A percentile compares a stretch with the other conserved stretches of the same genome.
phyloP scores from a whole-genome alignment of 2,329 filamentous ascomycete species.

The Neoascochyta sp. region DNA sequence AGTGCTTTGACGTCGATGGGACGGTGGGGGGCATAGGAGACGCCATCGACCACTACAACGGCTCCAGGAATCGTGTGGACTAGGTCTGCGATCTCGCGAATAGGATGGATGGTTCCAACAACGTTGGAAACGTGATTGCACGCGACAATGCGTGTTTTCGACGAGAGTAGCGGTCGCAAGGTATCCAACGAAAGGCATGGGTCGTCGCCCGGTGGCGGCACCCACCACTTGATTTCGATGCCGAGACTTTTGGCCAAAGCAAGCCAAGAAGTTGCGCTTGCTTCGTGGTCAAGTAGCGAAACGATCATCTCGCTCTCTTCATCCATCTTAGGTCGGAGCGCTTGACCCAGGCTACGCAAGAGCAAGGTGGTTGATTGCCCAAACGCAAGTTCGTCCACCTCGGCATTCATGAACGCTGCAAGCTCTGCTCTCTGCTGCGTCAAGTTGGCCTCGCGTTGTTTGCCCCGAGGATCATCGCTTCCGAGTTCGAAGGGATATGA shows the following conservation, averaged over 20 bases:
- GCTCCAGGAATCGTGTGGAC: constrained; percentile 50
- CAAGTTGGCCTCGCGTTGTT: neutral
- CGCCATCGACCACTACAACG: constrained; percentile 67
- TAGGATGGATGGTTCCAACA: too few relatives aligned
- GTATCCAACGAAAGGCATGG: constrained; percentile 1
- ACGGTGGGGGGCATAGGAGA: constrained; percentile 70
- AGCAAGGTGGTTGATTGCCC: neutral
- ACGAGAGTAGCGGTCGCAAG: neutral
- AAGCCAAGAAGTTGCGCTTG: neutral
- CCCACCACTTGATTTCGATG: too few relatives aligned
- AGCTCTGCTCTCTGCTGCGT: neutral
- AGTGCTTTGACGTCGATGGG: constrained; percentile 62
- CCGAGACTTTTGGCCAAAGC: neutral
- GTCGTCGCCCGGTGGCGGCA: neutral
- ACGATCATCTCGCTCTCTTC: neutral
- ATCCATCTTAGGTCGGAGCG: neutral
- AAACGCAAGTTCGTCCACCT: neutral
- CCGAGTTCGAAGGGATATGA: neutral
- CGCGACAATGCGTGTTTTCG: constrained; percentile 2
- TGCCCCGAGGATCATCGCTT: neutral
- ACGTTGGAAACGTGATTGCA: constrained; percentile 3
- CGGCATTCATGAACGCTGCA: neutral
- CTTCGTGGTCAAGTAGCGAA: constrained; percentile 1
- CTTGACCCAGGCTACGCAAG: neutral
- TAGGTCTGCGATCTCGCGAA: constrained; percentile 49